Conservation (phyloP, 139 green algal genomes). For the Trebouxia sp. region DNA sequence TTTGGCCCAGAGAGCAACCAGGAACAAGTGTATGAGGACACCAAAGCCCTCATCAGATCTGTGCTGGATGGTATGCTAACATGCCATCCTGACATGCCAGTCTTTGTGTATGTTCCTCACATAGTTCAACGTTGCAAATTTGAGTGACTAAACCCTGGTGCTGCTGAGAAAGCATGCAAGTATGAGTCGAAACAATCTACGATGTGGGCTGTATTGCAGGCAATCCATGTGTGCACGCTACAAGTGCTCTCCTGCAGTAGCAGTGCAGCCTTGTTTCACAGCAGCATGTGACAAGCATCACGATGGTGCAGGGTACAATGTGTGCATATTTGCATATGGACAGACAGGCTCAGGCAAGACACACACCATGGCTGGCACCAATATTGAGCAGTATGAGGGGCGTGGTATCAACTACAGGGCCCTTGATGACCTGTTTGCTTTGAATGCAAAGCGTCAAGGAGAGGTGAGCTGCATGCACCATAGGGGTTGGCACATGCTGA, state of each 20-base stretch:
- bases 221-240: no score
- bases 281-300: no score
- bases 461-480: constrained; percentile 56
- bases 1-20: constrained; percentile 76
- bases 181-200: no score
- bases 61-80: constrained; percentile 82
- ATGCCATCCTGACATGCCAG: no score
- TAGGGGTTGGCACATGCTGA: no score
- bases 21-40: constrained; percentile 84
- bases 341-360: constrained; percentile 87
- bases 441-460: constrained; percentile 56
- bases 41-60: constrained; percentile 81
- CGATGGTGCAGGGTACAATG: constrained; percentile 77
- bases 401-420: constrained; percentile 91
- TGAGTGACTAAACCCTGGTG: no score
- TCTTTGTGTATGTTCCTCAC: no score
- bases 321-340: constrained; percentile 88
- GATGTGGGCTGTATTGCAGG: no score
- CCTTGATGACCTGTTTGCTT: constrained; percentile 87
- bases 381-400: constrained; percentile 50
- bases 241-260: background rate
- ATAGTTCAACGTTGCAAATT: no score
- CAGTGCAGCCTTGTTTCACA: background rate
- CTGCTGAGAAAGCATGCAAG: no score
- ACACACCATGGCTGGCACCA: constrained; percentile 84